Conservation (phyloP, 176 grass and related monocot genomes). For the Avena atlantica region DNA sequence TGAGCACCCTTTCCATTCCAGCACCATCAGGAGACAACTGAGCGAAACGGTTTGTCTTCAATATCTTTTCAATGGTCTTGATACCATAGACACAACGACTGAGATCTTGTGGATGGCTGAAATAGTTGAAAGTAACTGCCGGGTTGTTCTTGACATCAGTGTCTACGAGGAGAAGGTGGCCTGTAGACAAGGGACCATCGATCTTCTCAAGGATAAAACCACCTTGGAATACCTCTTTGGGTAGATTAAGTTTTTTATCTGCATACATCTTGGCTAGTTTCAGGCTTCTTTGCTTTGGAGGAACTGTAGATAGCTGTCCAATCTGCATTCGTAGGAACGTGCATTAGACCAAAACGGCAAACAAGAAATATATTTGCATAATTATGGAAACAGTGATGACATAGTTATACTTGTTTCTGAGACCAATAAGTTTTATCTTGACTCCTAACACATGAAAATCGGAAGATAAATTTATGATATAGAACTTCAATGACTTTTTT, state of each 20-base stretch:
- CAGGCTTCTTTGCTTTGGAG: conserved; percentile 69
- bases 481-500: background rate
- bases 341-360: conserved; percentile 29
- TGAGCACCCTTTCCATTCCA: conserved; percentile 74
- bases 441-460: background rate
- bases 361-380: conserved; percentile 7
- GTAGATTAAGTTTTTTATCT: conserved; percentile 59
- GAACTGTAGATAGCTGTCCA: conserved; percentile 78
- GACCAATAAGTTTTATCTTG: conserved; percentile 18
- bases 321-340: conserved; percentile 56
- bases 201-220: conserved; percentile 88
- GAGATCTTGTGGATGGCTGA: conserved; percentile 73
- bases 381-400: conserved; percentile 1
- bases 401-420: conserved; percentile 2
- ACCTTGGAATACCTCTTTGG: conserved; percentile 72
- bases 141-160: conserved; percentile 68
- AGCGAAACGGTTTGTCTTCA: conserved; percentile 73
- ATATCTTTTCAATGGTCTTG: conserved; percentile 63
- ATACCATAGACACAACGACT: conserved; percentile 66
- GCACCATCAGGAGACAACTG: conserved; percentile 47
- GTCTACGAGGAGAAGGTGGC: conserved; percentile 66
- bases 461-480: background rate
- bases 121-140: conserved; percentile 91
- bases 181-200: conserved; percentile 63
- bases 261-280: conserved; percentile 60